Conservation (phyloP, 352 stramenopile genomes). For the Pythium coloratum region DNA sequence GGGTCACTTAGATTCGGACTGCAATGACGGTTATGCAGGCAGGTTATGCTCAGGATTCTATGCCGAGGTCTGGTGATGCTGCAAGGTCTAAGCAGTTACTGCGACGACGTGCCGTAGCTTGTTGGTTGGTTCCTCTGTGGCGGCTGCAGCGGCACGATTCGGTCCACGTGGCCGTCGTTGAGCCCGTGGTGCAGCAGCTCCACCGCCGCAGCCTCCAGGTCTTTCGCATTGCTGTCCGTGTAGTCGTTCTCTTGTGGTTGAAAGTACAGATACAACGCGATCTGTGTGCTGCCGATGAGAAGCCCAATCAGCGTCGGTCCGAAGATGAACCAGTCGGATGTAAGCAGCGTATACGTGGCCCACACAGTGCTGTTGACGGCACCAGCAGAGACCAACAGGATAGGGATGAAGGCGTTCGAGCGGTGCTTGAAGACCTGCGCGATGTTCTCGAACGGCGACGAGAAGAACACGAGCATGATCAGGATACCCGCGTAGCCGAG, state of each 20-base stretch:
- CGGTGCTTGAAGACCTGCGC: conserved; percentile 46
- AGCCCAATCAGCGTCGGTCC: conserved; percentile 42
- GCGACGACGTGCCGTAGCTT: too few relatives aligned
- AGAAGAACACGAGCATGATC: conserved; percentile 55
- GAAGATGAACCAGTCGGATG: conserved; percentile 51
- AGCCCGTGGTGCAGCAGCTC: too few relatives aligned
- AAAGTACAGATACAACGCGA: conserved; percentile 49
- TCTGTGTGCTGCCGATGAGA: conserved; percentile 33
- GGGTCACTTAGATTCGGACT: too few relatives aligned
- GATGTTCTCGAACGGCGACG: conserved; percentile 59
- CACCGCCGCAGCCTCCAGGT: too few relatives aligned
- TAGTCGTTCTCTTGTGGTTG: conserved; percentile 30
- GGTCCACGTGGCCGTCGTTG: too few relatives aligned
- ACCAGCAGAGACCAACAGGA: conserved; percentile 46
- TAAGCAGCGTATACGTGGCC: conserved; percentile 45
- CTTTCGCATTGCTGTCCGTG: too few relatives aligned
- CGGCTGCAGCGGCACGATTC: too few relatives aligned
- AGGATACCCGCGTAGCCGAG: conserved; percentile 39
- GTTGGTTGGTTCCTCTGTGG: too few relatives aligned
- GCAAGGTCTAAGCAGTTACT: too few relatives aligned
- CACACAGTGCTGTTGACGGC: conserved; percentile 53
- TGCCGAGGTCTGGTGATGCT: too few relatives aligned
- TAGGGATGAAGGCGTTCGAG: conserved; percentile 48
- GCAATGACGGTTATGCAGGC: too few relatives aligned
- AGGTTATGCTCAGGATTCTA: too few relatives aligned